phyloP scores from a whole-genome alignment of 148 eudicot genomes.

The Cornus controversa region DNA sequence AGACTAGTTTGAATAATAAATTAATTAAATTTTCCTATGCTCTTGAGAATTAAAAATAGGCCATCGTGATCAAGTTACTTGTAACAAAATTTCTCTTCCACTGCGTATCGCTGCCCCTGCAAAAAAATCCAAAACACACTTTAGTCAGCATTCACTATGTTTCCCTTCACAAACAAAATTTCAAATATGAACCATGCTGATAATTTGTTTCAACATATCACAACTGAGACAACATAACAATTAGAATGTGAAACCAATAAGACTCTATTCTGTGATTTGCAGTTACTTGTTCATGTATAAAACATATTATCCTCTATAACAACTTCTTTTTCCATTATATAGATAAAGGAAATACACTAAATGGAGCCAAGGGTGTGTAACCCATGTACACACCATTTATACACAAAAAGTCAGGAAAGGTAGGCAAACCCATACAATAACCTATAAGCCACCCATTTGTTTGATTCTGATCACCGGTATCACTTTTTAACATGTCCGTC shows the following conservation, averaged over 20 bases:
- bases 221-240: not conserved
- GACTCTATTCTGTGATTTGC: not conserved
- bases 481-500: no score
- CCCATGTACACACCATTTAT: no score
- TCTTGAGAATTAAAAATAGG: constrained; percentile 4
- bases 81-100: constrained; percentile 80
- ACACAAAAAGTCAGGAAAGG: no score
- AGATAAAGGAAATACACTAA: no score
- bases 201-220: not conserved
- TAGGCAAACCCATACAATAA: no score
- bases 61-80: constrained; percentile 41
- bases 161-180: not conserved
- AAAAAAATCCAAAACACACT: constrained; percentile 21
- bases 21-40: not conserved
- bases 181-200: not conserved
- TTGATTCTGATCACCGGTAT: no score
- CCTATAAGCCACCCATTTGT: no score
- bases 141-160: constrained; percentile 11
- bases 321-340: no score
- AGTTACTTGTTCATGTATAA: not conserved
- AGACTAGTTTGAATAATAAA: not conserved
- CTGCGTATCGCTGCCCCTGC: constrained; percentile 54
- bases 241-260: no score
- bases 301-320: not conserved
- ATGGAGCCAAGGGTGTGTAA: no score